A percentile compares a stretch with the other conserved stretches of the same genome.
Conservation (phyloP, 176 grass and related monocot species). For the Thalia dealbata region DNA sequence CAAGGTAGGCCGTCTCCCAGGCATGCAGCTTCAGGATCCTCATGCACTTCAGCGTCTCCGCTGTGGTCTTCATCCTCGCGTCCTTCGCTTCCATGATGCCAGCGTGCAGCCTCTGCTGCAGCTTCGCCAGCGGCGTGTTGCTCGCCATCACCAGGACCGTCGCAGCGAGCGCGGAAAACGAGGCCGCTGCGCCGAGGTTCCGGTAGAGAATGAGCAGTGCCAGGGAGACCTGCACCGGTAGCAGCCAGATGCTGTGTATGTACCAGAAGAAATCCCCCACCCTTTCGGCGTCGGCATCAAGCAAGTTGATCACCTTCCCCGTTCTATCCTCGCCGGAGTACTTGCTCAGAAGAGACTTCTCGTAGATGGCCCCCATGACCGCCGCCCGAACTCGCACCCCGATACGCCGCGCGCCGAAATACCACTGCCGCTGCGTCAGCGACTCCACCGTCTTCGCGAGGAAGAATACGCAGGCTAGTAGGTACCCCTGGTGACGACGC, state of each 20-base stretch:
- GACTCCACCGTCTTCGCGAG: constrained; percentile 73
- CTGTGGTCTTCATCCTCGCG: constrained; percentile 66
- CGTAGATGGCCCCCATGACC: constrained; percentile 64
- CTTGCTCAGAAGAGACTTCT: constrained; percentile 53
- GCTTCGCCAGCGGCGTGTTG: constrained; percentile 62
- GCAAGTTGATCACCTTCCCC: constrained; percentile 60
- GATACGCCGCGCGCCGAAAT: constrained; percentile 67
- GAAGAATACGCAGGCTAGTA: constrained; percentile 59
- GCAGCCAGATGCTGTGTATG: constrained; percentile 81
- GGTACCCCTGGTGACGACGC: constrained; percentile 31
- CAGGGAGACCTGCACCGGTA: constrained; percentile 62
- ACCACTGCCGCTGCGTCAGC: constrained; percentile 80
- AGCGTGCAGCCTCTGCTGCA: constrained; percentile 49
- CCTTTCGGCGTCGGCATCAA: constrained; percentile 74
- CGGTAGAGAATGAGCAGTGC: constrained; percentile 56
- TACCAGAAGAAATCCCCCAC: constrained; percentile 81
- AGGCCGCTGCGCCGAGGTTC: constrained; percentile 57
- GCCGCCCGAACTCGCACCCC: constrained; percentile 56
- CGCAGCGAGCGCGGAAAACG: constrained; percentile 38
- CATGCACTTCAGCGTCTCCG: constrained; percentile 69
- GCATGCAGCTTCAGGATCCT: constrained; percentile 88
- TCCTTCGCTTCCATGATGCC: constrained; percentile 89
- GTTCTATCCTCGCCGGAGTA: constrained; percentile 32
- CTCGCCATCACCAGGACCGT: constrained; percentile 73
- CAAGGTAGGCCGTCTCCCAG: constrained; percentile 67